Base-by-base conservation (phyloP, 2,329 filamentous ascomycete genomes). In the Bretziella fagacearum region DNA sequence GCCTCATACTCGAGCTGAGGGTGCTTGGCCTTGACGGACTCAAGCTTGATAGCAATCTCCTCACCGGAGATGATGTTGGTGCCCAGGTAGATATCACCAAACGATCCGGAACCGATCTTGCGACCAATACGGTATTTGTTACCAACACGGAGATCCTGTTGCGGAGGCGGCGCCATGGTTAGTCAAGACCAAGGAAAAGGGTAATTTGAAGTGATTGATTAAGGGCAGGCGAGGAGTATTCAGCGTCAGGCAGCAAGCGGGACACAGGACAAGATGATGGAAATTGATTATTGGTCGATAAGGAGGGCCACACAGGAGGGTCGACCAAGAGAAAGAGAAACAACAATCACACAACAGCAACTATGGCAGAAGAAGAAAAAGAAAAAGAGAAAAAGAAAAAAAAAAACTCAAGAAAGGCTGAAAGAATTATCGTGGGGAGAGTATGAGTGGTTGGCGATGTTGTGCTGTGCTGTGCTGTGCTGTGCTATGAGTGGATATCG, bases 61-160 rank as follows among this genome's bases (percentile, higher is more conserved):
- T 98, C 91, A 53, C 91, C 91, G 3, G 91, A 96, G 66, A 96
- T 96, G 69, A 98, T 96, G 72, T 98, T 96, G 64, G 91, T 98
- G 58, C 91, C 91, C 47, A 96, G 79, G 67, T 96, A 98, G 62
- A 98, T 96, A 59, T 96, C 91, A 69, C 91, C 91, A 64, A 98
- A 98, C 60, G 81, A 87, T 56, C 91, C 91, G 57, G 86, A 94
- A 57, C 91, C 91, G 60, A 98, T 98, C 76, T 98, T 98, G 59
- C 91, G 85, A 64, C 91, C 91, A 65, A 98, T 96, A 59, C 91
- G 86, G 78, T 98, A 98, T 63, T 98, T 96, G 66, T 96, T 96
- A 67, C 91, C 91, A 67, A 98, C 91, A 61, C 91, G 86, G 59
- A 98, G 79, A 77, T 98, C 91, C 89, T 96, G 59, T 30, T 45